Base-by-base conservation (phyloP, 768 basidiomycete species). In the Phylloporus rhodoxanthus region DNA sequence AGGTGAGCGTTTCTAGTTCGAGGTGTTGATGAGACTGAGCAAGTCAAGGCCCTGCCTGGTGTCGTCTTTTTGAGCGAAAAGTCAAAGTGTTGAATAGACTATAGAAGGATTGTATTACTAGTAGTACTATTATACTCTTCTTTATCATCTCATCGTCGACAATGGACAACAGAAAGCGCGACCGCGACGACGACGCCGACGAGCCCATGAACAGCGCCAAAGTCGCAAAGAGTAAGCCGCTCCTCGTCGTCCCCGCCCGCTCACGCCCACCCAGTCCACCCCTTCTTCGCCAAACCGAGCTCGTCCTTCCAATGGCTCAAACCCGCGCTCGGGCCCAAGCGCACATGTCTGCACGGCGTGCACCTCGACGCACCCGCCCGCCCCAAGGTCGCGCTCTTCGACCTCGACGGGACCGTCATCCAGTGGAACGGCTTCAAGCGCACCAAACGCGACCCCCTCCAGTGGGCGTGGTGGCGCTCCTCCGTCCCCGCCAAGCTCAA, bases 11-110 rank as follows among this genome's bases (percentile, higher is more conserved):
- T 17, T 13, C 41, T 17, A 1, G 25, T 49, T 11, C 14, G 14
- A 14, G 10, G 26, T 44, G 40, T 21, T 32, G 37, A 36, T 42
- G 56, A 62, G 32, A 62, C 54, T 61, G 23, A 55, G 19, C 42
- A 17, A 46, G 38, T 48, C 36, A 53, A 91, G 89, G 82, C 72
- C 42, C 78, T 97, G 19, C 94, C 94, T 46, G 94, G 94, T 65
- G 93, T 97, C 59, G 87, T 86, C 11, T 92, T 85, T 61, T 72
- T 97, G 61, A 92, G 89, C 55, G 84, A 88, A 70, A 94, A 91
- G 68, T 72, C 54, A 0, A 52, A 44, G 33, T 65, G 11, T 41
- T 51, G 28, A 29, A 11, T 29, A 29, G 28, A 29, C 10, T 11
- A 29, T 29, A 29, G 28, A 29, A 25, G 25, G 25, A 7, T 11